Conservation (phyloP, 2,329 filamentous ascomycete species). For the Fusarium longipes region DNA sequence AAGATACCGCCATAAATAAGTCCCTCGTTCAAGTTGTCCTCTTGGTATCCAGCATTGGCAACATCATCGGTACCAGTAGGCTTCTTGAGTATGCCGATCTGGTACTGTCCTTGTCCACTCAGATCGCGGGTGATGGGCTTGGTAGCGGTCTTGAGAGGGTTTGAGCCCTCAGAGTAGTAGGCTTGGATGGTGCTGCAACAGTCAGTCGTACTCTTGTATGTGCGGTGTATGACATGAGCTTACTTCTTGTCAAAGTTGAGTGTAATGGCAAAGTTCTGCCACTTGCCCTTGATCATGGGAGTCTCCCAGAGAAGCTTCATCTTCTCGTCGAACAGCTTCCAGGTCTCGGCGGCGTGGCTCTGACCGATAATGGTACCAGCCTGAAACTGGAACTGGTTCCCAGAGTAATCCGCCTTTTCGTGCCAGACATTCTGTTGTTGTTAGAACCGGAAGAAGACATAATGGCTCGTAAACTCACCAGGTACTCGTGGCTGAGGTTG, state of each 20-base stretch:
- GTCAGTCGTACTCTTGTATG: conserved; percentile 8
- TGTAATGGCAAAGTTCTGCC: conserved; percentile 71
- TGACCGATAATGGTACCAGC: conserved; percentile 63
- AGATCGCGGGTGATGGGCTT: conserved; percentile 62
- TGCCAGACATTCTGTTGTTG: conserved; percentile 54
- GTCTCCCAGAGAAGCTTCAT: conserved; percentile 63
- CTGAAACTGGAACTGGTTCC: conserved; percentile 66
- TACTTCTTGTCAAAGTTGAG: conserved; percentile 68
- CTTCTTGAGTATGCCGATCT: conserved; percentile 73
- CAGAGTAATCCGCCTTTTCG: conserved; percentile 59
- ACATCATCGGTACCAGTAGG: conserved; percentile 61
- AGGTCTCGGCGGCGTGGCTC: conserved; percentile 51
- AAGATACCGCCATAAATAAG: conserved; percentile 65
- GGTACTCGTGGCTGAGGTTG: conserved; percentile 71
- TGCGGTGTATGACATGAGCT: conserved; percentile 33
- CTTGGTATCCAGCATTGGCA: conserved; percentile 61
- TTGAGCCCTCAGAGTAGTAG: conserved; percentile 64
- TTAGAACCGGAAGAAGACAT: neutral
- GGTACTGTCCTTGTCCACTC: conserved; percentile 68
- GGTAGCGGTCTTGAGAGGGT: conserved; percentile 60
- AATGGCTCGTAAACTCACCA: conserved; percentile 50
- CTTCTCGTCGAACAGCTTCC: conserved; percentile 61
- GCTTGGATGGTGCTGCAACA: conserved; percentile 63
- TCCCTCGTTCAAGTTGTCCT: conserved; percentile 62
- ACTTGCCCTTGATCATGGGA: conserved; percentile 61